These are phyloP conservation scores for Talaromyces rugulosus DNA, from an alignment of 2,329 filamentous ascomycete genomes.

Conservation along the genomic window DNA sequence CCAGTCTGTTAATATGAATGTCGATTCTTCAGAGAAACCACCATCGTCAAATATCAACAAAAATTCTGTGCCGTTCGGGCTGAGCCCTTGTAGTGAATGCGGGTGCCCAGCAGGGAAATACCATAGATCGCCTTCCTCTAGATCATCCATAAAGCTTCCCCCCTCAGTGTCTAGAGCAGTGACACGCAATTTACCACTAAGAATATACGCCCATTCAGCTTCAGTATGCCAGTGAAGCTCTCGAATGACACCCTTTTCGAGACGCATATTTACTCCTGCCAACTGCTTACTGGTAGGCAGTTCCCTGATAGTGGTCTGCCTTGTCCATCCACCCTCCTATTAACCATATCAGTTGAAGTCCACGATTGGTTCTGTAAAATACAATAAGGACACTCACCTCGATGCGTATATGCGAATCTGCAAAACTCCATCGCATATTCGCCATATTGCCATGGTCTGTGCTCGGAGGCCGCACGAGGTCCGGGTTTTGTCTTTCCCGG, in stretches of 20 bases:
- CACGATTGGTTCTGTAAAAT: not conserved
- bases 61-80: constrained; percentile 60
- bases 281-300: constrained; percentile 53
- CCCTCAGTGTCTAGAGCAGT: constrained; percentile 71
- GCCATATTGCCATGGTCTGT: constrained; percentile 67
- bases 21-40: constrained; percentile 60
- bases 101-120: constrained; percentile 73
- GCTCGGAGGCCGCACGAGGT: constrained; percentile 66
- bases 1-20: constrained; percentile 71
- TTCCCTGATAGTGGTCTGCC: constrained; percentile 54
- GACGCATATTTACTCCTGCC: constrained; percentile 73
- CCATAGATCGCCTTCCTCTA: constrained; percentile 71
- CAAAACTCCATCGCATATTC: constrained; percentile 71
- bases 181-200: constrained; percentile 66
- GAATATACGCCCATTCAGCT: constrained; percentile 72
- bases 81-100: constrained; percentile 68
- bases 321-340: constrained; percentile 71
- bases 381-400: constrained; percentile 43
- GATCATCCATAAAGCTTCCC: constrained; percentile 69
- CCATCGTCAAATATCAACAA: constrained; percentile 58
- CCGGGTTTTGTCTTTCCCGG: constrained; percentile 65
- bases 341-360: not conserved
- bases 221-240: constrained; percentile 75
- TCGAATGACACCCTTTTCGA: constrained; percentile 67
- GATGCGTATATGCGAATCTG: constrained; percentile 60